Evolutionary conservation across 2,329 filamentous ascomycete genomes (phyloP).

Genomic region (Nakataea oryzae): DNA sequence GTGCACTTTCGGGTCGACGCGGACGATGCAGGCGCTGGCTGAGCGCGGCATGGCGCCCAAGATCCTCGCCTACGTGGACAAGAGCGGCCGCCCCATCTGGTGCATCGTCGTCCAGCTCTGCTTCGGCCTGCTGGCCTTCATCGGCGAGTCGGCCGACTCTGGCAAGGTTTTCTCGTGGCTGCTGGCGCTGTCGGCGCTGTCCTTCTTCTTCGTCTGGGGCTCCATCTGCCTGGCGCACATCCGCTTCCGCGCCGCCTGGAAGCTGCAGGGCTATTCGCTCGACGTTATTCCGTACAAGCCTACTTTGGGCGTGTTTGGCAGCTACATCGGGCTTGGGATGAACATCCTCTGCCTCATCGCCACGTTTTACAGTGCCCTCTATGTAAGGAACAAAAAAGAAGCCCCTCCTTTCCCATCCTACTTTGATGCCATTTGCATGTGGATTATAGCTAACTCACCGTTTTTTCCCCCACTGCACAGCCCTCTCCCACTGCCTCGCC

Average conservation of each 20-base stretch:
- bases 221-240: slow-evolving; percentile 56
- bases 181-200: slow-evolving; percentile 60
- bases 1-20: slow-evolving; percentile 37
- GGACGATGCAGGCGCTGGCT: slow-evolving; percentile 39
- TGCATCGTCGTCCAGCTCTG: slow-evolving; percentile 40
- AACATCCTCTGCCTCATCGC: slow-evolving; percentile 60
- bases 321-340: slow-evolving; percentile 56
- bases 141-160: slow-evolving; percentile 33
- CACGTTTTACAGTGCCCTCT: slow-evolving; percentile 61
- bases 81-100: slow-evolving; percentile 46
- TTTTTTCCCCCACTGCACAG: slow-evolving; percentile 15
- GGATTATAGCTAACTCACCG: not conserved
- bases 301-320: slow-evolving; percentile 51
- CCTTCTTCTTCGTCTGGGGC: slow-evolving; percentile 67
- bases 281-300: slow-evolving; percentile 37
- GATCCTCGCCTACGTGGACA: slow-evolving; percentile 50
- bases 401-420: no score
- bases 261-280: slow-evolving; percentile 41
- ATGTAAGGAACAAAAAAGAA: slow-evolving; percentile 27
- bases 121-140: slow-evolving; percentile 50
- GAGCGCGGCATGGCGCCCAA: slow-evolving; percentile 40
- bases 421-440: not conserved
- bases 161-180: slow-evolving; percentile 51
- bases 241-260: slow-evolving; percentile 54
- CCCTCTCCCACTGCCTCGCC: slow-evolving; percentile 21